A percentile compares a stretch with the other conserved stretches of the same genome.
phyloP scores from a whole-genome alignment of 2,329 filamentous ascomycete genomes.

The Incumbomyces delicatus region DNA sequence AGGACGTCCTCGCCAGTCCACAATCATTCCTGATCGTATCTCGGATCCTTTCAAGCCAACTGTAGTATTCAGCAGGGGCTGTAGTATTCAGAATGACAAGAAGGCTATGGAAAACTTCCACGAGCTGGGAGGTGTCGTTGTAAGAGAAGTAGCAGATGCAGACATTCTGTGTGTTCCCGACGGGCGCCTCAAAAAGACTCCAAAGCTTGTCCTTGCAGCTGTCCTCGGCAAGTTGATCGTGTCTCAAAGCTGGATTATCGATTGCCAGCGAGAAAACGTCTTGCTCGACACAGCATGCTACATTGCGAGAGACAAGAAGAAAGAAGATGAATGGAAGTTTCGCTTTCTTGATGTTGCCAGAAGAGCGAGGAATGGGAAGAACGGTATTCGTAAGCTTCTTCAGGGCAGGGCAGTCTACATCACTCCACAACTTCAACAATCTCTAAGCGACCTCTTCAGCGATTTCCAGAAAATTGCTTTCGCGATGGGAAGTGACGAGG shows the following conservation, averaged over 20 bases:
- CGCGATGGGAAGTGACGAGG: constrained; percentile 11
- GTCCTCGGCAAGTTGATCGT: constrained; percentile 36
- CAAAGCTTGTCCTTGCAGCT: constrained; percentile 37
- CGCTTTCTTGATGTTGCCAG: constrained; percentile 24
- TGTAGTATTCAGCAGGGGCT: constrained; percentile 9
- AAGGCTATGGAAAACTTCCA: constrained; percentile 10
- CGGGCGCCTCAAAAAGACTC: constrained; percentile 31
- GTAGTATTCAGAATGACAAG: constrained; percentile 6
- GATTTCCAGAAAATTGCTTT: constrained; percentile 12
- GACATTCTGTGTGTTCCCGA: constrained; percentile 29
- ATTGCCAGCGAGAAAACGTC: constrained; percentile 27
- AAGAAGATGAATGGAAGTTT: constrained; percentile 32
- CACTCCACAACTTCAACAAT: constrained; percentile 30
- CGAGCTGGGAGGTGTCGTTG: constrained; percentile 8
- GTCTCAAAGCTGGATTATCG: constrained; percentile 37
- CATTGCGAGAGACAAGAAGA: constrained; percentile 24
- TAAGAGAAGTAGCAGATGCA: constrained; percentile 9
- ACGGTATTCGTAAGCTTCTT: constrained; percentile 21
- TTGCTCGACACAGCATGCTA: constrained; percentile 29
- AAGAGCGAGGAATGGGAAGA: constrained; percentile 18
- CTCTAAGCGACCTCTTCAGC: constrained; percentile 20
- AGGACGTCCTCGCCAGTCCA: not conserved
- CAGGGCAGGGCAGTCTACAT: constrained; percentile 24
- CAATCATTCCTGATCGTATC: not conserved
- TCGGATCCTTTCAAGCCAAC: not conserved